Evolutionary conservation across 2,329 filamentous ascomycete species (phyloP).

Genomic region (Pestalotiopsis sp.): DNA sequence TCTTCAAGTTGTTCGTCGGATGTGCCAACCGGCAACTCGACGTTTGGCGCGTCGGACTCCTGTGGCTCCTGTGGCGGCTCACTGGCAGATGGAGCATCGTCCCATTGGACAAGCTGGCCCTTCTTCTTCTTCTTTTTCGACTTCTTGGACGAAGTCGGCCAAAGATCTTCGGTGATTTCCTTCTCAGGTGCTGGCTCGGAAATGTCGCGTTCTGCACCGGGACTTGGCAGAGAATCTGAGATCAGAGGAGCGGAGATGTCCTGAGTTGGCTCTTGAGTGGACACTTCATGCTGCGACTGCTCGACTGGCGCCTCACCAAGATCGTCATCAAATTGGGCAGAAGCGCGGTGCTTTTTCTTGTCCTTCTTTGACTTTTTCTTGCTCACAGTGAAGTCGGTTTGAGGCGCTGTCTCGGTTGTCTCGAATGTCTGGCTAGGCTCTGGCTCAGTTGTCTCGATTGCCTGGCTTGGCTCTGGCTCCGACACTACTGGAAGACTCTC

Average conservation of each 20-base stretch:
- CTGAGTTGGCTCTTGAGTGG: not conserved
- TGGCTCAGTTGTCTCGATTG: not conserved
- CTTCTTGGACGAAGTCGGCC: slow-evolving; percentile 19
- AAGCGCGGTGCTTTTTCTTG: slow-evolving; percentile 25
- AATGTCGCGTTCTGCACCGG: slow-evolving; percentile 9
- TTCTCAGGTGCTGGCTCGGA: slow-evolving; percentile 11
- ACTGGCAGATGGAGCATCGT: not conserved
- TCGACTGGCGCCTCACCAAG: slow-evolving; percentile 14
- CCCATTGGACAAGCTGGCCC: slow-evolving; percentile 1
- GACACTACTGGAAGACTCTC: not conserved
- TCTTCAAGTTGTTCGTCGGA: not conserved
- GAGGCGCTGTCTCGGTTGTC: not conserved
- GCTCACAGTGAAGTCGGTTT: slow-evolving; percentile 16
- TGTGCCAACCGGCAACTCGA: not conserved
- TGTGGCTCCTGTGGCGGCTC: not conserved
- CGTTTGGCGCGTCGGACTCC: not conserved
- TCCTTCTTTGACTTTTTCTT: slow-evolving; percentile 27
- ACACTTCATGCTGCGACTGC: slow-evolving; percentile 15
- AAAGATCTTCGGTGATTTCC: slow-evolving; percentile 14
- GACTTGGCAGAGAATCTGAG: slow-evolving; percentile 13
- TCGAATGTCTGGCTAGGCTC: not conserved
- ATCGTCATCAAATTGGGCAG: slow-evolving; percentile 19
- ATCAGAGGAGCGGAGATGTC: slow-evolving; percentile 1
- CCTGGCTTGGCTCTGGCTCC: slow-evolving; percentile 12
- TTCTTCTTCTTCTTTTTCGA: slow-evolving; percentile 23